These are phyloP conservation scores for Allomyces macrogynus DNA, from an alignment of 192 early-diverging fungal species.

Conservation along the genomic window DNA sequence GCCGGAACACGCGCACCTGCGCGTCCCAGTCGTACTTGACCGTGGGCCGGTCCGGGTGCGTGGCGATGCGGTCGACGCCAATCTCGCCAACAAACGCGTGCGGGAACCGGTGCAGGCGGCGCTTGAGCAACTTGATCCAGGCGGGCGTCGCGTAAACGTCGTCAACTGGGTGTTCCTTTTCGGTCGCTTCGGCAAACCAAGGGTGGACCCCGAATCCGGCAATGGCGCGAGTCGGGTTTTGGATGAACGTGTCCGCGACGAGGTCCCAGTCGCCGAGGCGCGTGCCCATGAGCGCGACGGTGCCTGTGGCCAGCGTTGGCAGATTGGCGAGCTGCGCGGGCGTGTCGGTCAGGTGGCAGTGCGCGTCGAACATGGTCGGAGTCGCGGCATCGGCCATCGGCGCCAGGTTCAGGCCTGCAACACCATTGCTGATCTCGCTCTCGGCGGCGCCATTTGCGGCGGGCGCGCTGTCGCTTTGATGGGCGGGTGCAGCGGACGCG, in stretches of 20 bases:
- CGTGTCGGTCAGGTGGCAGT: background rate
- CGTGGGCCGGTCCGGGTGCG: constrained; percentile 14
- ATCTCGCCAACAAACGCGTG: constrained; percentile 37
- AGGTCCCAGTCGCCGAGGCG: background rate
- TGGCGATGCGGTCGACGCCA: constrained; percentile 37
- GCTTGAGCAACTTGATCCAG: constrained; percentile 13
- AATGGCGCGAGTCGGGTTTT: background rate
- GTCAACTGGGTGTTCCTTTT: background rate
- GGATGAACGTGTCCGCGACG: background rate
- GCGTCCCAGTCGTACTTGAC: constrained; percentile 15
- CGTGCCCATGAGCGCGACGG: background rate
- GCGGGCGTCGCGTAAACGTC: background rate
- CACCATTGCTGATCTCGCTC: too few relatives aligned
- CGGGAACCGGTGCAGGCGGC: constrained; percentile 15
- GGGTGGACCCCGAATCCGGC: background rate
- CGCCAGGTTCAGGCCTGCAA: too few relatives aligned
- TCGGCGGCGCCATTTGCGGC: too few relatives aligned
- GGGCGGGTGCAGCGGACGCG: too few relatives aligned
- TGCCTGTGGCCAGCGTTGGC: background rate
- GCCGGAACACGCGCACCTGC: constrained; percentile 32
- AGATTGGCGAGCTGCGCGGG: background rate
- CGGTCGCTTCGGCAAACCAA: background rate
- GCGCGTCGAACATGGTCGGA: background rate
- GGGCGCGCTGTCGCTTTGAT: too few relatives aligned
- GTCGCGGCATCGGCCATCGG: too few relatives aligned